Percentiles rank a stretch among this genome's conserved stretches.
phyloP scores from a whole-genome alignment of 1,139 yeast genomes.

The Debaryomyces sp. region DNA sequence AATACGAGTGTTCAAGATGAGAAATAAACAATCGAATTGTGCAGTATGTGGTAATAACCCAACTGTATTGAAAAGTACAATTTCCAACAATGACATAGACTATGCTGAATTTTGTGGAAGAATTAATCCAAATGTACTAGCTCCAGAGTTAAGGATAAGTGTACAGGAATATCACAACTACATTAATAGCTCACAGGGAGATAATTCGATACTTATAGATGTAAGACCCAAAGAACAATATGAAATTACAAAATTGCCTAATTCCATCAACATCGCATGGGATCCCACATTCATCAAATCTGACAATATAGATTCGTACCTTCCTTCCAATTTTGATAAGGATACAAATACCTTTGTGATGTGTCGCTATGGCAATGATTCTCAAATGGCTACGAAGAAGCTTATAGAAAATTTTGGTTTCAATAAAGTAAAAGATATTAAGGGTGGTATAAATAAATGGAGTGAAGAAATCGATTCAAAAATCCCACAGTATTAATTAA shows the following conservation, averaged over 20 bases:
- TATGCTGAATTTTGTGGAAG: conserved; percentile 79
- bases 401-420: conserved; percentile 54
- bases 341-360: conserved; percentile 46
- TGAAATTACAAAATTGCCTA: conserved; percentile 61
- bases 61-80: conserved; percentile 45
- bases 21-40: conserved; percentile 66
- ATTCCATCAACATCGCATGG: conserved; percentile 67
- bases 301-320: conserved; percentile 24
- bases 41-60: conserved; percentile 62
- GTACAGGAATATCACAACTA: conserved; percentile 41
- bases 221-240: conserved; percentile 84
- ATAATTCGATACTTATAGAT: conserved; percentile 53
- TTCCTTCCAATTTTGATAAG: conserved; percentile 28
- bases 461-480: conserved; percentile 57
- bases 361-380: conserved; percentile 91
- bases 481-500: conserved; percentile 66
- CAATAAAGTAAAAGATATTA: conserved; percentile 61
- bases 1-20: conserved; percentile 76
- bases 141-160: conserved; percentile 45
- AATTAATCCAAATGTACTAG: conserved; percentile 48
- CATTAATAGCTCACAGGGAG: conserved; percentile 12
- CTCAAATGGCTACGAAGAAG: conserved; percentile 70
- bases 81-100: conserved; percentile 53
- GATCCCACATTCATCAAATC: conserved; percentile 44
- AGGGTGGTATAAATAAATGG: conserved; percentile 82